phyloP scores from a whole-genome alignment of 176 grass and related monocot species.

The Stipa capillata region DNA sequence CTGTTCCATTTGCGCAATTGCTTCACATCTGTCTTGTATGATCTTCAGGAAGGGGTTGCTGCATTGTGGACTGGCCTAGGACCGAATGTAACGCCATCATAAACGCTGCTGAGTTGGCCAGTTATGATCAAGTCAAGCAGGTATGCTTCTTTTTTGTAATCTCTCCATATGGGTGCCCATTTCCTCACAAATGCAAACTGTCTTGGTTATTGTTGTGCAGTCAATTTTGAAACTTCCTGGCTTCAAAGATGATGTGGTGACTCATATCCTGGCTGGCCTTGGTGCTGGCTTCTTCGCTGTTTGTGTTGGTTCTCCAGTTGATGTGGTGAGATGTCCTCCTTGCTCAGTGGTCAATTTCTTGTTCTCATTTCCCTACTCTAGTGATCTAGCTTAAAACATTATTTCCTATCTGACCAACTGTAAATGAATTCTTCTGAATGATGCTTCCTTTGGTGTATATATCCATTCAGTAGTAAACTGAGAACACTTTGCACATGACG shows the following conservation, averaged over 20 bases:
- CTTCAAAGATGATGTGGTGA: conserved; percentile 85
- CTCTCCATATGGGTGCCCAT: neutral
- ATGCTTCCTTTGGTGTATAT: neutral
- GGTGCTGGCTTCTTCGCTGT: conserved; percentile 96
- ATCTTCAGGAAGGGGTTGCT: conserved; percentile 63
- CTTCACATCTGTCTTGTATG: neutral
- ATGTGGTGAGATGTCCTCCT: conserved; percentile 57
- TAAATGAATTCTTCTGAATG: neutral
- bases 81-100: conserved; percentile 82
- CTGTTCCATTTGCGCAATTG: neutral
- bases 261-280: conserved; percentile 78
- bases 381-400: neutral
- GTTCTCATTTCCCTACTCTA: neutral
- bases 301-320: conserved; percentile 93
- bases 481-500: too few species aligned
- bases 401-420: neutral
- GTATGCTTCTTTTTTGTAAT: neutral
- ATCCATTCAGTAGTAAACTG: neutral
- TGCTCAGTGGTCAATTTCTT: neutral
- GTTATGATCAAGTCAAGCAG: conserved; percentile 98
- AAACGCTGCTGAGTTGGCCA: conserved; percentile 90
- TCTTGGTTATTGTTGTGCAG: conserved; percentile 26
- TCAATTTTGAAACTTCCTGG: conserved; percentile 87
- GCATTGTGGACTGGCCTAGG: conserved; percentile 76
- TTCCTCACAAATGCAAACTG: neutral